A percentile compares a stretch with the other conserved stretches of the same genome.
Evolutionary conservation across 495 filamentous ascomycete genomes (phyloP).

Genomic region (Xylaria curta): DNA sequence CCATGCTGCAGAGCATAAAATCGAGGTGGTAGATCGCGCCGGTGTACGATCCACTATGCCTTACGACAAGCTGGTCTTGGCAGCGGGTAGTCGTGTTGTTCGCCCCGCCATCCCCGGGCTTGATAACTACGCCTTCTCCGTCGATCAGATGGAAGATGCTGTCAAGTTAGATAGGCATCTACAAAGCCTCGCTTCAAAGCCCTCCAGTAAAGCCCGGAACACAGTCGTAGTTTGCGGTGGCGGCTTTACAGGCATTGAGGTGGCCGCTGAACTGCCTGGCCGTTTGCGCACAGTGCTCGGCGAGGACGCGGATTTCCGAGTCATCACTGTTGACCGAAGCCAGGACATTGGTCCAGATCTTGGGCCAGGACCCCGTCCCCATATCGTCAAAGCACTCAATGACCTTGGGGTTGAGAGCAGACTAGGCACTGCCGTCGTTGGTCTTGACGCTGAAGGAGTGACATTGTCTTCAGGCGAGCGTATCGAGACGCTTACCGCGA

Average conservation of each 20-base stretch:
- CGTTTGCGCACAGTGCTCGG: conserved; percentile 31
- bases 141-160: conserved; percentile 40
- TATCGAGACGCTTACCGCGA: conserved; percentile 32
- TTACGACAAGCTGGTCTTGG: conserved; percentile 45
- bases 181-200: conserved; percentile 19
- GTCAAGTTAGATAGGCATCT: conserved; percentile 32
- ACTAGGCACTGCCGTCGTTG: conserved; percentile 16
- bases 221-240: conserved; percentile 35
- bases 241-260: conserved; percentile 37
- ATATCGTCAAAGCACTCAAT: conserved; percentile 26
- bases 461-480: conserved; percentile 29
- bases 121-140: conserved; percentile 39
- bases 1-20: conserved; percentile 28
- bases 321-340: conserved; percentile 24
- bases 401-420: conserved; percentile 26
- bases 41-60: conserved; percentile 27
- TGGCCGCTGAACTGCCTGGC: conserved; percentile 32
- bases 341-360: conserved; percentile 28
- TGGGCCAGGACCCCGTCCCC: conserved; percentile 28
- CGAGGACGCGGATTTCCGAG: conserved; percentile 23
- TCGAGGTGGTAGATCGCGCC: conserved; percentile 28
- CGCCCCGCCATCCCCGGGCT: conserved; percentile 39
- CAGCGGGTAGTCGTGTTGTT: conserved; percentile 43
- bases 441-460: conserved; percentile 30
- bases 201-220: conserved; percentile 31